Evolutionary conservation across 2,329 filamentous ascomycete genomes (phyloP), one percentile per base, ranked within the genome.

Genomic region (Stachybotrys chartarum): DNA sequence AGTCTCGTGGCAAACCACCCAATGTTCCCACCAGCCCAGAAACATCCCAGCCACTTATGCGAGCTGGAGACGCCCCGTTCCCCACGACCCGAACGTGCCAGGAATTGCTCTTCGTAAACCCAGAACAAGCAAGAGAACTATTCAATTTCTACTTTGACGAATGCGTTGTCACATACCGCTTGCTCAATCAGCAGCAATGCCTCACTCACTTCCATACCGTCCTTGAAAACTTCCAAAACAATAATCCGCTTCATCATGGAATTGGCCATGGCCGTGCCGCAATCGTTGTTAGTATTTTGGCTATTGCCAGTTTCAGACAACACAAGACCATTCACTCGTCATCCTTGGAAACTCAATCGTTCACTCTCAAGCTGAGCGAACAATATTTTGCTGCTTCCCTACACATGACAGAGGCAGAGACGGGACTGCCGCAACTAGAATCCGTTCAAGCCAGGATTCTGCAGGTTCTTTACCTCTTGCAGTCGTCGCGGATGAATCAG

Each of bases 141-240:
- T 54, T 70, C 46, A 56, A 61, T 5, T 72, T 79, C 24, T 85
- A 84, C 59, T 84, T 84, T 60, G 81, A 84, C 50, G 79, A 78
- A 58, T 82, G 80, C 17, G 77, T 82, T 32, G 80, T 81, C 5
- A 84, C 82, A 0, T 82, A 84, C 60, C 75, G 81, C 5, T 81
- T 82, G 56, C 64, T 85, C 30, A 79, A 84, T 62, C 71, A 78
- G 5, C 76, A 76, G 0, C 77, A 73, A 14, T 76, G 82, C 7
- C 72, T 78, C 50, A 55, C 60, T 5, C 83, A 79, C 78, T 63
- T 78, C 10, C 65, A 73, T 30, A 60, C 69, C 4, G 70, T 78
- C 50, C 59, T 73, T 14, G 60, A 64, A 24, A 73, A 73, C 54
- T 62, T 69, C 5, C 67, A 69, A 1, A 66, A 66, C n/a, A 63